Evolutionary conservation across 2,329 filamentous ascomycete species (phyloP).

Genomic region (Botryotinia globosa): DNA sequence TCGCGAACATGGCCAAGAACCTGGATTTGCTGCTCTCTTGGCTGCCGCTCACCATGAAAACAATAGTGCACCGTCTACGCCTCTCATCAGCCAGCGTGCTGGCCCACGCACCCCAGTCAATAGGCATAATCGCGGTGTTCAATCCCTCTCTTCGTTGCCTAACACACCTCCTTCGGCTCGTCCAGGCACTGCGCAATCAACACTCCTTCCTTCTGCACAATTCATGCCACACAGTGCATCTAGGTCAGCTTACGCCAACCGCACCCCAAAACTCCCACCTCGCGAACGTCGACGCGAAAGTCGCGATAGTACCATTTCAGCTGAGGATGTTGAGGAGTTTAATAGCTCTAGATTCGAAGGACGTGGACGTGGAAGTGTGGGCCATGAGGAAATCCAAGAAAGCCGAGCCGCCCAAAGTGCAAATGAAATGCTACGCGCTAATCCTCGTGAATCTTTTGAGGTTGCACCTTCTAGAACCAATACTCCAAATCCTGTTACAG

Average conservation of each 20-base stretch:
- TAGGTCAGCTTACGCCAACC: conserved; percentile 41
- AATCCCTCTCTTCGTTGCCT: conserved; percentile 82
- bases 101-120: conserved; percentile 47
- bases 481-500: conserved; percentile 43
- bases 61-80: conserved; percentile 71
- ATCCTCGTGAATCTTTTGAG: conserved; percentile 43
- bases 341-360: conserved; percentile 47
- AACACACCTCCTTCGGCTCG: conserved; percentile 65
- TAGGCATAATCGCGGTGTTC: conserved; percentile 70
- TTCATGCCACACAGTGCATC: conserved; percentile 61
- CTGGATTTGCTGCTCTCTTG: conserved; percentile 70
- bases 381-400: conserved; percentile 63
- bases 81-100: conserved; percentile 39
- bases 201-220: conserved; percentile 60
- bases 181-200: conserved; percentile 44
- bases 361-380: conserved; percentile 38
- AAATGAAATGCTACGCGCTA: conserved; percentile 68
- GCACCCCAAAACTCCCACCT: conserved; percentile 30
- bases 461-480: conserved; percentile 34
- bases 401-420: conserved; percentile 78
- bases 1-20: conserved; percentile 54
- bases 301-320: conserved; percentile 83
- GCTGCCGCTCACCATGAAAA: conserved; percentile 71
- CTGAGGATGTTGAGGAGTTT: conserved; percentile 54
- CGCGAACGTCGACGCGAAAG: conserved; percentile 64